Evolutionary conservation across 2,329 filamentous ascomycete species (phyloP), one percentile per base, ranked within the genome.

Genomic region (Fusarium sp.): DNA sequence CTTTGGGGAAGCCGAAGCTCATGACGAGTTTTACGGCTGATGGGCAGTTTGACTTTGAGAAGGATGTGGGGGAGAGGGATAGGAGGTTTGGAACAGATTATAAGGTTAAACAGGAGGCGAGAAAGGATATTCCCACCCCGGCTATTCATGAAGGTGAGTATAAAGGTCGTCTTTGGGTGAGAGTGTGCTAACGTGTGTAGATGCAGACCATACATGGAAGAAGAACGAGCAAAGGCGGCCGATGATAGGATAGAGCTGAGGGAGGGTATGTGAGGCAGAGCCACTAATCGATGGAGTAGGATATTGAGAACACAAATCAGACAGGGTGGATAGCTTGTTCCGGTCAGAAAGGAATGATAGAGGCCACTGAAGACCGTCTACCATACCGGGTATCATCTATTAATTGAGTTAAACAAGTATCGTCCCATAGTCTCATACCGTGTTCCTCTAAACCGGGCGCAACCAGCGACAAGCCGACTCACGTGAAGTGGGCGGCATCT

Each of bases 11-110:
- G 66, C 85, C 85, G 11, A 80, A 83, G 71, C 76, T 87, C 9
- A 87, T 87, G 85, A 85, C 81, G 13, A 86, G 84, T 71, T 84
- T 82, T 60, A 85, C 82, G 5, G 78, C 74, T 2, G 77, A 81
- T n/a, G 80, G 80, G 0, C 84, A 87, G 71, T 74, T 86, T 29
- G 81, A 83, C 35, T 82, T 85, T 64, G 79, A 81, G 15, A 78
- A 75, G 62, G 63, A 72, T 2, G 79, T 86, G 7, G 77, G 77
- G 0, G 78, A 82, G 14, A 76, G 85, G 40, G 85, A 87, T 66
- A 63, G 56, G 29, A 78, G 77, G 50, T 83, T 87, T 60, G 81
- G 82, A 1, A 75, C 75, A 1, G 80, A 85, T 56, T 85, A 79
- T 68, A 72, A 69, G 58, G 66, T 74, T 35, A 87, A 87, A 77